phyloP scores from a whole-genome alignment of 352 stramenopile species.

The Phytophthora niederhauseri region DNA sequence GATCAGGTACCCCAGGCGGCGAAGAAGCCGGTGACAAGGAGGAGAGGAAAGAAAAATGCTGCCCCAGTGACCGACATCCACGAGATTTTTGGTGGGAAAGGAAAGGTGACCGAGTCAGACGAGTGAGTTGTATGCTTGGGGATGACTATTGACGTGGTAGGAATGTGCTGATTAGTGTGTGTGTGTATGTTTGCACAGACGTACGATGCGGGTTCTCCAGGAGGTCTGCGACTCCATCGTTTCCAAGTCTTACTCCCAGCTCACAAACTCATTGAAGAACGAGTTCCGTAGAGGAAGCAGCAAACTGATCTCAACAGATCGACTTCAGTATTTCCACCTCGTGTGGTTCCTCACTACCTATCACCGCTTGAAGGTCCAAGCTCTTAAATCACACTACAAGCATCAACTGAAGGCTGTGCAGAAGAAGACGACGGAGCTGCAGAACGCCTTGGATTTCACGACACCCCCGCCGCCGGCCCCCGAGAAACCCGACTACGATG shows the following conservation, averaged over 20 bases:
- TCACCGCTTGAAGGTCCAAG: slow-evolving; percentile 78
- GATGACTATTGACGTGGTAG: neutral
- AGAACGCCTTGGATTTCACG: slow-evolving; percentile 63
- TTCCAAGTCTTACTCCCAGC: slow-evolving; percentile 82
- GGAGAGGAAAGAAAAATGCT: slow-evolving; percentile 50
- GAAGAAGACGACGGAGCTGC: slow-evolving; percentile 54
- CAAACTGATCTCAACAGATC: slow-evolving; percentile 85
- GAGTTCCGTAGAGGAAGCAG: slow-evolving; percentile 86
- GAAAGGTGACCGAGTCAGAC: slow-evolving; percentile 65
- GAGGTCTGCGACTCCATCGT: slow-evolving; percentile 79
- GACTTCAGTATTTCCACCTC: slow-evolving; percentile 90
- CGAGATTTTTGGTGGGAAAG: slow-evolving; percentile 78
- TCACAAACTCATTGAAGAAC: slow-evolving; percentile 87
- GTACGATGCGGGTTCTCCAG: slow-evolving; percentile 68
- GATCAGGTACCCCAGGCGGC: slow-evolving; percentile 70
- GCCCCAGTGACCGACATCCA: slow-evolving; percentile 67
- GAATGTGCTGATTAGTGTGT: slow-evolving; percentile 5
- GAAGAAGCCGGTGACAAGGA: slow-evolving; percentile 65
- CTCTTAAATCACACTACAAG: slow-evolving; percentile 71
- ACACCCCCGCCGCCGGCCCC: slow-evolving; percentile 42
- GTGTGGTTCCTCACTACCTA: slow-evolving; percentile 88
- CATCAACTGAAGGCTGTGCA: slow-evolving; percentile 58
- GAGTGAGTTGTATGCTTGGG: slow-evolving; percentile 35
- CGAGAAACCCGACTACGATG: slow-evolving; percentile 62
- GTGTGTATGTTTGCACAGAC: slow-evolving; percentile 28